phyloP scores from a whole-genome alignment of 306 rosid genomes.

The Rubus parviflorus region DNA sequence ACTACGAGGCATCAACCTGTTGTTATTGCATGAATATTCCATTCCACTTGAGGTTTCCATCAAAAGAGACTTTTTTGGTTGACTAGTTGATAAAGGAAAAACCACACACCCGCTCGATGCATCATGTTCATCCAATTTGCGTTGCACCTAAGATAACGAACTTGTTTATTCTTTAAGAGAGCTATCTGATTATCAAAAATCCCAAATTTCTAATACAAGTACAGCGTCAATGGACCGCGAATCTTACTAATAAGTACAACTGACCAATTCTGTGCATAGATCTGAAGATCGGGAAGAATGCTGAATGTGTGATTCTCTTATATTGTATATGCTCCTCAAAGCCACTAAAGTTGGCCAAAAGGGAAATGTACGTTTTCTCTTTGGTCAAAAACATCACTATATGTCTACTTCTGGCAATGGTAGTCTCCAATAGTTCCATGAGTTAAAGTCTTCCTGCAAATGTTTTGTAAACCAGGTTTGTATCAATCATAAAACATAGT shows the following conservation, averaged over 20 bases:
- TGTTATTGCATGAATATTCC: too few relatives aligned
- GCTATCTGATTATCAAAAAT: conserved; percentile 9
- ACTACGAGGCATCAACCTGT: too few relatives aligned
- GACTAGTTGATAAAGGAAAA: not conserved
- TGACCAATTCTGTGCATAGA: conserved; percentile 17
- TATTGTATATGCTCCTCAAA: not conserved
- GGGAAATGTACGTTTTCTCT: not conserved
- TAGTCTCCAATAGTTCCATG: conserved; percentile 91
- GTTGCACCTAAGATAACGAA: not conserved
- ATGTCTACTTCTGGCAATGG: conserved; percentile 62
- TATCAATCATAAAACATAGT: not conserved
- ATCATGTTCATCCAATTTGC: not conserved
- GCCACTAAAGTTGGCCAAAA: conserved; percentile 1
- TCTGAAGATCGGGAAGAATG: conserved; percentile 15
- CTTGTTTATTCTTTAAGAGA: not conserved
- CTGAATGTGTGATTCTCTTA: not conserved
- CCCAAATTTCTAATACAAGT: conserved; percentile 9
- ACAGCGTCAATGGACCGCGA: conserved; percentile 10
- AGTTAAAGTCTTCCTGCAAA: conserved; percentile 84
- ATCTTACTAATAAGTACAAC: not conserved
- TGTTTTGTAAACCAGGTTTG: conserved; percentile 13
- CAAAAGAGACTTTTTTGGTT: not conserved
- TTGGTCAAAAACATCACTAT: not conserved
- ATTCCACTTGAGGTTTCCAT: too few relatives aligned
- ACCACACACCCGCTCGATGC: not conserved